Percentiles rank a stretch among this genome's conserved stretches.
phyloP scores from a whole-genome alignment of 2,329 filamentous ascomycete genomes.

The Aspergillus tanneri region DNA sequence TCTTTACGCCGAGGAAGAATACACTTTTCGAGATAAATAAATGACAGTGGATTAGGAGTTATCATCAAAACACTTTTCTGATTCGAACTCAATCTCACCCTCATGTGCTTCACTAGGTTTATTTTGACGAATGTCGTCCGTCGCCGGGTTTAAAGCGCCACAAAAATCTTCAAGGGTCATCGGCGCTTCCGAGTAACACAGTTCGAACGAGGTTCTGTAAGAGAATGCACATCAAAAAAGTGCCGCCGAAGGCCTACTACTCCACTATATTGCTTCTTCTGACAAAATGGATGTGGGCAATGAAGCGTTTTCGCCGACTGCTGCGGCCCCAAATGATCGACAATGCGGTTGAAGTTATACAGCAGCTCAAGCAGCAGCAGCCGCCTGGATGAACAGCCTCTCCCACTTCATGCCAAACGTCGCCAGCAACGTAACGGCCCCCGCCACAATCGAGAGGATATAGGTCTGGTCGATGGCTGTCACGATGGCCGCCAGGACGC shows the following conservation, averaged over 20 bases:
- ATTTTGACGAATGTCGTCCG: no score
- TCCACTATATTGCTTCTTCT: background rate
- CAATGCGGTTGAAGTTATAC: constrained; percentile 16
- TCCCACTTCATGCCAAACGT: constrained; percentile 9
- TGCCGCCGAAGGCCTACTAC: constrained; percentile 3
- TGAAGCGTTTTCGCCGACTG: background rate
- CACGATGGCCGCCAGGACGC: constrained; percentile 4
- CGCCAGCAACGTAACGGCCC: constrained; percentile 1
- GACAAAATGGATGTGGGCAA: constrained; percentile 11
- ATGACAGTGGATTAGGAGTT: no score
- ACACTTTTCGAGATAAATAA: no score
- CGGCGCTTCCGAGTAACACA: constrained; percentile 9
- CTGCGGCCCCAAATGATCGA: constrained; percentile 1
- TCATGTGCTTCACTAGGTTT: no score
- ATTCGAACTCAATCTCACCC: no score
- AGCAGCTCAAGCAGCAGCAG: constrained; percentile 5
- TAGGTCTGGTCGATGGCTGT: constrained; percentile 6
- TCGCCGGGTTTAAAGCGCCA: no score
- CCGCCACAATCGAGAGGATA: constrained; percentile 9
- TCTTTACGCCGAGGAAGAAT: no score
- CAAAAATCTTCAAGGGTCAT: background rate
- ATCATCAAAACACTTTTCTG: no score
- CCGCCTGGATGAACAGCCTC: constrained; percentile 4
- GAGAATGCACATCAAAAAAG: constrained; percentile 12
- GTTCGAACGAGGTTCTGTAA: constrained; percentile 11